These are phyloP conservation scores for Cercospora sesami DNA, from an alignment of 2,329 filamentous ascomycete genomes.

Conservation along the genomic window DNA sequence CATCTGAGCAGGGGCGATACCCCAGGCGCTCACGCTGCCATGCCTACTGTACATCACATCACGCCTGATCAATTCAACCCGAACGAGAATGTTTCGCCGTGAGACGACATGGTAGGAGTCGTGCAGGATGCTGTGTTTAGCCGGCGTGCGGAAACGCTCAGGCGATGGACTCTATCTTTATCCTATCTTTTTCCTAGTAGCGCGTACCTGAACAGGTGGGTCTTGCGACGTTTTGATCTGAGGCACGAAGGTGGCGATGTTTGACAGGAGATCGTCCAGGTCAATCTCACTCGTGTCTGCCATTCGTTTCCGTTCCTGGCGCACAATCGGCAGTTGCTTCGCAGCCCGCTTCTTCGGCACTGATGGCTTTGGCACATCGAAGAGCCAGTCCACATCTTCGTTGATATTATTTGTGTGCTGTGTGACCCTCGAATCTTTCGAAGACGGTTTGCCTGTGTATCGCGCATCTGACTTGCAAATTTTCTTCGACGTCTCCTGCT, in stretches of 20 bases:
- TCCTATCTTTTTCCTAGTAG: neutral
- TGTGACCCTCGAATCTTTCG: neutral
- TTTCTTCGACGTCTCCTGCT: neutral
- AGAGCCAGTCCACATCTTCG: conserved; percentile 33
- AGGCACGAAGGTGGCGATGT: conserved; percentile 29
- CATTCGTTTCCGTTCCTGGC: neutral
- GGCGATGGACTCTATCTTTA: neutral
- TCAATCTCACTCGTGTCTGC: conserved; percentile 26
- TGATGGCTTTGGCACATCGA: conserved; percentile 13
- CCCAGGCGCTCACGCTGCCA: neutral
- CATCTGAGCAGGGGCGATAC: neutral
- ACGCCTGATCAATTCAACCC: neutral
- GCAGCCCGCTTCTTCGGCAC: neutral
- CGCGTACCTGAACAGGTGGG: neutral
- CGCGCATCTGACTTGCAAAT: neutral
- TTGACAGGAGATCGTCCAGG: conserved; percentile 35
- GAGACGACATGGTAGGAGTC: neutral
- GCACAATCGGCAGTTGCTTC: neutral
- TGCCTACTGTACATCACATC: neutral
- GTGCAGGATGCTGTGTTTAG: neutral
- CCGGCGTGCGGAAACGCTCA: neutral
- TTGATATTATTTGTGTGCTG: neutral
- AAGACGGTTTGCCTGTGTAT: neutral
- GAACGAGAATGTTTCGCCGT: neutral
- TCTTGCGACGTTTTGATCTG: neutral